These are phyloP conservation scores for Hysterium pulicare DNA, from an alignment of 2,329 filamentous ascomycete species.

Conservation along the genomic window DNA sequence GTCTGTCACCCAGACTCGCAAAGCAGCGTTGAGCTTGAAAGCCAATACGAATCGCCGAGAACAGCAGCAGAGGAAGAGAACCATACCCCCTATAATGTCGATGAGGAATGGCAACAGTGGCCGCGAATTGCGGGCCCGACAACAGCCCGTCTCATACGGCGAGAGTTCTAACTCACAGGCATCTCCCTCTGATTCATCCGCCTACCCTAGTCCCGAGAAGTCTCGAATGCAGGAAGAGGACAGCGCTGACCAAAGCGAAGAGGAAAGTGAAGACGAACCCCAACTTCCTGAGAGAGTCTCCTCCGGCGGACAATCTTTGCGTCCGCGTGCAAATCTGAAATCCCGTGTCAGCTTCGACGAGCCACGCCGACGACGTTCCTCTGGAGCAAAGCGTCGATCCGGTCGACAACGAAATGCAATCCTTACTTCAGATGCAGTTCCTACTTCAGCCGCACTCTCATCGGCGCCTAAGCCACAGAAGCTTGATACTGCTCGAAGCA, in stretches of 20 bases:
- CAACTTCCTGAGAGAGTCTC: conserved; percentile 1
- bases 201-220: conserved; percentile 6
- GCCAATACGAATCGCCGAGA: neutral
- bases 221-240: neutral
- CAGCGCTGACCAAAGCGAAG: conserved; percentile 7
- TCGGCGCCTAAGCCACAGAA: conserved; percentile 11
- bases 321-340: neutral
- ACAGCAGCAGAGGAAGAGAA: conserved; percentile 10
- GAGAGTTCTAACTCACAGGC: conserved; percentile 8
- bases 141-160: conserved; percentile 5
- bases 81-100: too few relatives aligned
- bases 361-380: neutral
- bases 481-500: conserved; percentile 38
- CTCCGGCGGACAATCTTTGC: conserved; percentile 1
- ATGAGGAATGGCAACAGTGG: conserved; percentile 1
- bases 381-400: neutral
- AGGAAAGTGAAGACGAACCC: conserved; percentile 1
- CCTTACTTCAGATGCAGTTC: conserved; percentile 11
- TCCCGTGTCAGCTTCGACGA: neutral
- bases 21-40: conserved; percentile 6
- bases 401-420: conserved; percentile 6
- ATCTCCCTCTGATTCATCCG: conserved; percentile 1
- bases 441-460: neutral
- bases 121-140: neutral
- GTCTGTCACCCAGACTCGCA: conserved; percentile 29